Evolutionary conservation across 106 monocot genomes (phyloP), one percentile per base, ranked within the genome.

Genomic region (Hemerocallis citrina): DNA sequence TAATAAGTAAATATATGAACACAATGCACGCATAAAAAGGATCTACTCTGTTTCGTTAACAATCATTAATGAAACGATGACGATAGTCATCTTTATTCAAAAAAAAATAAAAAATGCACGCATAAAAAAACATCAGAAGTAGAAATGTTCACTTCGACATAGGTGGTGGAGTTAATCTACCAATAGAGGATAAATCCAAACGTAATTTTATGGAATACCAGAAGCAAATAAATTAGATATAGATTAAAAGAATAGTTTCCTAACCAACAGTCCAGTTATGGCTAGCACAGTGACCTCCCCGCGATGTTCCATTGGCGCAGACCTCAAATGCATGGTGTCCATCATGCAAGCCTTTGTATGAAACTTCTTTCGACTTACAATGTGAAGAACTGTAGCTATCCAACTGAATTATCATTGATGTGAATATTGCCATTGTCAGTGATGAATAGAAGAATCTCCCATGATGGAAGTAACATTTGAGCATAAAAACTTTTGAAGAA

Each of bases 191-290:
- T n/a, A n/a, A n/a, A n/a, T n/a, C n/a, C n/a, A n/a, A n/a, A n/a
- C n/a, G n/a, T n/a, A n/a, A n/a, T n/a, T n/a, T n/a, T n/a, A 17
- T 40, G 2, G 7, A 45, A 28, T 22, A 50, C 33, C 47, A 39
- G 25, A 42, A 52, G 3, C 32, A 34, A 13, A 16, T 20, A 60
- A 46, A 50, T 31, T 14, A 48, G 74, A 38, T 34, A 14, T 37
- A 50, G 16, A 70, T 33, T 37, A 6, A 64, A 30, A 51, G 58
- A 42, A 20, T 3, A 54, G 57, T 47, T 68, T 77, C 69, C 73
- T 81, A 69, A 96, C 95, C 95, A 66, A 87, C 51, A 69, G 60
- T 77, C 95, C 95, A 96, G 43, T 68, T 79, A 68, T 90, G 79
- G 61, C 32, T 72, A 56, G 73, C 70, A 72, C 95, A 96, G n/a